A percentile compares a stretch with the other conserved stretches of the same genome.
These are phyloP conservation scores for Colletotrichum sp. DNA, from an alignment of 2,329 filamentous ascomycete species.

Conservation along the genomic window DNA sequence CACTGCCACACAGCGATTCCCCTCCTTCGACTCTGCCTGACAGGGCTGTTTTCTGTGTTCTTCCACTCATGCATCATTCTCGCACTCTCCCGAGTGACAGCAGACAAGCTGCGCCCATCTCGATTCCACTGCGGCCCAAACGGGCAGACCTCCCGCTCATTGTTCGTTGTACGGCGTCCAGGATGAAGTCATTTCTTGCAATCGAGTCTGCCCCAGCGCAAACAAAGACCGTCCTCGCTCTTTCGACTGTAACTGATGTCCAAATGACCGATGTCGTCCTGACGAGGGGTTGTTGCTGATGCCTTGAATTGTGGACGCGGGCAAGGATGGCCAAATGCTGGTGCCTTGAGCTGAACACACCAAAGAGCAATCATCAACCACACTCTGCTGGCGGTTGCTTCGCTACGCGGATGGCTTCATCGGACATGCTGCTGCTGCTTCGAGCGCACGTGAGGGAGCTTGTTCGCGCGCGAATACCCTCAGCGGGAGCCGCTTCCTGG, in stretches of 20 bases:
- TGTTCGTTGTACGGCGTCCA: background rate
- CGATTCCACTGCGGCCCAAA: background rate
- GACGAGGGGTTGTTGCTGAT: background rate
- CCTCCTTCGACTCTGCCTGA: conserved; percentile 4
- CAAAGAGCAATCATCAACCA: background rate
- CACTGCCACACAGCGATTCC: conserved; percentile 5
- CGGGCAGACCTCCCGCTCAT: background rate
- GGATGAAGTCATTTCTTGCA: conserved; percentile 1
- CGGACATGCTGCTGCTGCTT: background rate
- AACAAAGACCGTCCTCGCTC: background rate
- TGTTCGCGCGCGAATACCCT: background rate
- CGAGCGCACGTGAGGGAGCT: background rate
- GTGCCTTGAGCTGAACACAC: conserved; percentile 8
- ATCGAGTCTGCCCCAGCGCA: background rate
- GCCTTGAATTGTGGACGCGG: background rate
- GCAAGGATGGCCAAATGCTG: background rate
- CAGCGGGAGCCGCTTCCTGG: background rate
- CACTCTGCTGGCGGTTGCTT: background rate
- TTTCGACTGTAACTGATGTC: background rate
- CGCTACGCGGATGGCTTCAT: background rate
- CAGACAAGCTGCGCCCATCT: background rate
- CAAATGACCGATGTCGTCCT: background rate
- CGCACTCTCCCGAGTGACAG: background rate
- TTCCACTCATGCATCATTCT: background rate
- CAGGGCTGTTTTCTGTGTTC: conserved; percentile 3